Base-by-base conservation (phyloP, 2,329 filamentous ascomycete genomes). In the Fusarium pseudonygamai region DNA sequence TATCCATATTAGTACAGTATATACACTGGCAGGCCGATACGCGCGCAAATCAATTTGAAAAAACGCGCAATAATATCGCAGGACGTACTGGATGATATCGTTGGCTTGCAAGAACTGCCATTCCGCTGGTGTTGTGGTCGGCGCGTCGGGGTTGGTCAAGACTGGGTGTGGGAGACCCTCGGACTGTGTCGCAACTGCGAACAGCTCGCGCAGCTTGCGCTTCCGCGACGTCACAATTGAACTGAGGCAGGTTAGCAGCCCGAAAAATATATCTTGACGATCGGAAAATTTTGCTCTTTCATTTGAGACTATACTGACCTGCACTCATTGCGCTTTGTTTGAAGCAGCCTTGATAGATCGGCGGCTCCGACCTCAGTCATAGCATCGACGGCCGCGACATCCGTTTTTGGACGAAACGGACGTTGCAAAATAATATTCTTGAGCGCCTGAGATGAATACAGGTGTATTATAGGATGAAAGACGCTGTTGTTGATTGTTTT, bases 141-240 rank as follows among this genome's bases (percentile, higher is more conserved):
- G 86, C 85, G 87, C 87, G 86, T 91, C 88, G 75, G 84, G 83
- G 75, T 88, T 87, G 78, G 85, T 85, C 80, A 89, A 86, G 81
- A 86, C 85, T 82, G 87, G 84, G 80, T 88, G 87, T 78, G 89
- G 89, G 78, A 91, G 85, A 82, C 85, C 84, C 83, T 90, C 86
- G 80, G 87, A 84, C 83, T 91, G 90, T 82, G 92, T 93, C 86
- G 93, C 92, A 88, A 93, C 90, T 78, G 89, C 88, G 86, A 93
- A 97, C 79, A 97, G 89, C 86, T 96, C 93, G 82, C 92, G 92
- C 82, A 97, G 89, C 88, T 97, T 97, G 84, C 94, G 92, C 90
- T 97, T 96, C 84, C 93, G 93, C 88, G 93, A 94, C 84, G 88
- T 89, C 87, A 93, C 90, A 88, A 92, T 91, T 89, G 89, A 87